Conservation (phyloP, 768 basidiomycete genomes). For the Xanthoconium purpureum region DNA sequence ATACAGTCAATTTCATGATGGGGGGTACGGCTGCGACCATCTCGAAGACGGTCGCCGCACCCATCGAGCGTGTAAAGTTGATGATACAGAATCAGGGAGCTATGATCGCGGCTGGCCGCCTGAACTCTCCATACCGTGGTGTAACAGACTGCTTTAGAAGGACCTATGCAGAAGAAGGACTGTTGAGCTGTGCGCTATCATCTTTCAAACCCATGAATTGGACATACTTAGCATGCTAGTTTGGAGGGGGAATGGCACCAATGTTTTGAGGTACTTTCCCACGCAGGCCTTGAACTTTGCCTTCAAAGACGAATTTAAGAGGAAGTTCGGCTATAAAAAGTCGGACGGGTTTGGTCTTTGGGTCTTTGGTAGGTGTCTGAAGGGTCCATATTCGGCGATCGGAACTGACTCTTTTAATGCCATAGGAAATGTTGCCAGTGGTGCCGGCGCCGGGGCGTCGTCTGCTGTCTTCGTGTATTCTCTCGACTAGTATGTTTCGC, state of each 20-base stretch:
- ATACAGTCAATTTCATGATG: conserved; percentile 37
- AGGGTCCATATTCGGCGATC: background rate
- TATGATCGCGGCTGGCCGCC: conserved; percentile 36
- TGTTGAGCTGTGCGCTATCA: conserved; percentile 32
- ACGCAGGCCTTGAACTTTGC: conserved; percentile 47
- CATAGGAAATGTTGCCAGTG: conserved; percentile 40
- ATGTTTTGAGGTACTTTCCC: conserved; percentile 45
- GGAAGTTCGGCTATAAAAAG: conserved; percentile 36
- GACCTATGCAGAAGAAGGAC: conserved; percentile 37
- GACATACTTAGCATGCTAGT: conserved; percentile 24
- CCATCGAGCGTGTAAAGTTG: conserved; percentile 41
- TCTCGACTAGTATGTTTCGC: conserved; percentile 38
- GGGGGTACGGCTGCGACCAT: conserved; percentile 36
- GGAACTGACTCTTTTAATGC: background rate
- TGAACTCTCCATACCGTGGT: conserved; percentile 36
- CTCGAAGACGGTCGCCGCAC: conserved; percentile 39
- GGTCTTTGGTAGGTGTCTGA: conserved; percentile 29
- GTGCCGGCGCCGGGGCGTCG: conserved; percentile 43
- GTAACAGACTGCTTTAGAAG: conserved; percentile 35
- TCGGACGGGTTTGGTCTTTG: conserved; percentile 37
- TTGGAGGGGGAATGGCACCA: conserved; percentile 46
- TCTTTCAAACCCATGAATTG: background rate
- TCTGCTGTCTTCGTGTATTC: conserved; percentile 45
- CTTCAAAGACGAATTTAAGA: conserved; percentile 45
- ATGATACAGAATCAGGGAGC: conserved; percentile 41